These are phyloP conservation scores for Sanguinoderma infundibulare DNA, from an alignment of 1,284 basidiomycete genomes.

Conservation along the genomic window DNA sequence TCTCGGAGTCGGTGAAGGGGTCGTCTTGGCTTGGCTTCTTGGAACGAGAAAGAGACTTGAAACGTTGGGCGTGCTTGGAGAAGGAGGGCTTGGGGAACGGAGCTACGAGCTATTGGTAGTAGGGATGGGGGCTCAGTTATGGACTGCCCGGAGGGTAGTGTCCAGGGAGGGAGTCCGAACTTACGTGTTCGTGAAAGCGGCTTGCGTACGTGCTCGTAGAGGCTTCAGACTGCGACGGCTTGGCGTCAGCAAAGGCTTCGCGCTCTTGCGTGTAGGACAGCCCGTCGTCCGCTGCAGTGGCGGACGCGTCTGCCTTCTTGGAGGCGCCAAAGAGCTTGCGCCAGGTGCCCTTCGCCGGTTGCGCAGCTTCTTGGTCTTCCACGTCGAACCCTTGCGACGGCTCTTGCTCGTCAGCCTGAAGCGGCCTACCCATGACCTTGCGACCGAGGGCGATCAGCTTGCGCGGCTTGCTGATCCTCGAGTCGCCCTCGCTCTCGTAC, in stretches of 20 bases:
- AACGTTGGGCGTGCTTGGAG: neutral
- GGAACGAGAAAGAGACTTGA: neutral
- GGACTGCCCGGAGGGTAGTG: neutral
- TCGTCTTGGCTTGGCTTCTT: neutral
- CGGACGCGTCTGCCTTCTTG: neutral
- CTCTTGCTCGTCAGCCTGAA: constrained; percentile 30
- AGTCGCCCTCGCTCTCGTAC: neutral
- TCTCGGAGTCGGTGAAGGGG: neutral
- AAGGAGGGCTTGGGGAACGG: neutral
- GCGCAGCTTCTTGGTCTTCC: neutral
- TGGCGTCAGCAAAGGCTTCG: neutral
- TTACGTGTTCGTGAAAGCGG: constrained; percentile 2
- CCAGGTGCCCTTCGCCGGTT: constrained; percentile 15
- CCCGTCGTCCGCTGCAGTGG: neutral
- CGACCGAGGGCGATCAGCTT: constrained; percentile 51
- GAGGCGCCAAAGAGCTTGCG: neutral
- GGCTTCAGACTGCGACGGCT: neutral
- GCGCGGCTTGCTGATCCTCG: constrained; percentile 37
- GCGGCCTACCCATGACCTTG: constrained; percentile 40
- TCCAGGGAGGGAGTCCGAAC: constrained; percentile 1
- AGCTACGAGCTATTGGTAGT: neutral
- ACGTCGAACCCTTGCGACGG: constrained; percentile 5
- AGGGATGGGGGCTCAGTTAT: neutral
- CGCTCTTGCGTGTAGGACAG: neutral
- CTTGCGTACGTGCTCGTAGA: neutral